Evolutionary conservation across 805 yeast species (phyloP).

Genomic region (Pichia cabralensis): DNA sequence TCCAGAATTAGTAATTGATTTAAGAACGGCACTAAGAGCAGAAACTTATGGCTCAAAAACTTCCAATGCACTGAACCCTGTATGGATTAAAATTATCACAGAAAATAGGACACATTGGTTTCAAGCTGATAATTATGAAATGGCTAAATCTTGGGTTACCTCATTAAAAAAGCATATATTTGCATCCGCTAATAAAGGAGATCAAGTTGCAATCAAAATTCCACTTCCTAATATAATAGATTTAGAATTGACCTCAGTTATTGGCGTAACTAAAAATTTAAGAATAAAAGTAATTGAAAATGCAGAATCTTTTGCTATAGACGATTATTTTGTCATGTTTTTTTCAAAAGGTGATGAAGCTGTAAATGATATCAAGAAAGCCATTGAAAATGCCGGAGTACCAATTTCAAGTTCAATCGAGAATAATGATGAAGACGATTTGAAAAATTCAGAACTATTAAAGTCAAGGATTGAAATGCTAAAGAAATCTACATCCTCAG

Average conservation of each 20-base stretch:
- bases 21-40: constrained; percentile 51
- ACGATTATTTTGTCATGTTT: constrained; percentile 62
- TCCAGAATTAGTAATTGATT: constrained; percentile 67
- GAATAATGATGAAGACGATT: constrained; percentile 12
- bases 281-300: constrained; percentile 53
- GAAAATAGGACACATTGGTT: constrained; percentile 51
- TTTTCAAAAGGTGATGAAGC: constrained; percentile 42
- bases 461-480: constrained; percentile 18
- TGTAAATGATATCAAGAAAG: constrained; percentile 29
- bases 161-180: constrained; percentile 68
- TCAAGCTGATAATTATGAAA: constrained; percentile 58
- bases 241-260: constrained; percentile 43
- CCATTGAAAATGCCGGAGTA: constrained; percentile 27
- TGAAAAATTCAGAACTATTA: constrained; percentile 15
- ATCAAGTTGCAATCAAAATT: constrained; percentile 66
- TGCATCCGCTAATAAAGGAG: constrained; percentile 57
- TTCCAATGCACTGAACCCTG: constrained; percentile 18
- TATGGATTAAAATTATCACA: constrained; percentile 52
- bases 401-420: constrained; percentile 13
- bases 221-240: constrained; percentile 64
- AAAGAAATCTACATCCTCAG: constrained; percentile 18
- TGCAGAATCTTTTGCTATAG: constrained; percentile 43
- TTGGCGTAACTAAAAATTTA: constrained; percentile 48
- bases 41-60: constrained; percentile 32
- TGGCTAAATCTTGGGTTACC: constrained; percentile 78